Evolutionary conservation across 495 filamentous ascomycete species (phyloP).

Genomic region (Lineolata rhizophorae): DNA sequence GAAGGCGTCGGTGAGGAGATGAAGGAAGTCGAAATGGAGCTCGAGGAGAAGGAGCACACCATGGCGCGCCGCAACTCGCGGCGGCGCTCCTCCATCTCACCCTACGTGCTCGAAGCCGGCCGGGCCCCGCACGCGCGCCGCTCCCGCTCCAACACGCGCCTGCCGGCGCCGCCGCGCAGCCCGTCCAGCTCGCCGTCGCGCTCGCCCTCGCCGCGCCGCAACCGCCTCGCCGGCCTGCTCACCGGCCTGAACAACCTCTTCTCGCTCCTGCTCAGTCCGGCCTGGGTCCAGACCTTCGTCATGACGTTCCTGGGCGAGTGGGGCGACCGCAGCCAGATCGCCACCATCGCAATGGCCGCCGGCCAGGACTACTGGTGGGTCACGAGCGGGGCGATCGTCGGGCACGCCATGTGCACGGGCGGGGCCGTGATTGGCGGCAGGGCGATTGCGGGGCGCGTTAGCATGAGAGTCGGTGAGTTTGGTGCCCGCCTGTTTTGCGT

Average conservation of each 20-base stretch:
- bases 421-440: conserved; percentile 84
- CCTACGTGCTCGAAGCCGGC: conserved; percentile 43
- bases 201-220: conserved; percentile 29
- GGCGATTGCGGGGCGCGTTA: conserved; percentile 82
- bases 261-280: conserved; percentile 71
- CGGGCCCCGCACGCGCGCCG: conserved; percentile 25
- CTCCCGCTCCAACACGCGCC: conserved; percentile 34
- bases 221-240: conserved; percentile 11
- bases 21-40: conserved; percentile 86
- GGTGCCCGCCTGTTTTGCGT: neutral
- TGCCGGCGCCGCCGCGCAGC: conserved; percentile 35
- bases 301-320: conserved; percentile 99
- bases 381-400: conserved; percentile 66
- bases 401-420: conserved; percentile 76
- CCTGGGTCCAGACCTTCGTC: conserved; percentile 96
- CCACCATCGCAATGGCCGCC: conserved; percentile 96
- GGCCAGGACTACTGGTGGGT: conserved; percentile 99
- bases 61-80: conserved; percentile 24
- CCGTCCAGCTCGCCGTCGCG: conserved; percentile 38
- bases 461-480: conserved; percentile 85
- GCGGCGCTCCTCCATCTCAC: conserved; percentile 32
- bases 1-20: conserved; percentile 88
- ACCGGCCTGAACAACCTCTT: conserved; percentile 66
- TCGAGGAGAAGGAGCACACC: conserved; percentile 73
- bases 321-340: conserved; percentile 95